These are phyloP conservation scores for Aspergillus panamensis DNA, from an alignment of 495 filamentous ascomycete species.

Conservation along the genomic window DNA sequence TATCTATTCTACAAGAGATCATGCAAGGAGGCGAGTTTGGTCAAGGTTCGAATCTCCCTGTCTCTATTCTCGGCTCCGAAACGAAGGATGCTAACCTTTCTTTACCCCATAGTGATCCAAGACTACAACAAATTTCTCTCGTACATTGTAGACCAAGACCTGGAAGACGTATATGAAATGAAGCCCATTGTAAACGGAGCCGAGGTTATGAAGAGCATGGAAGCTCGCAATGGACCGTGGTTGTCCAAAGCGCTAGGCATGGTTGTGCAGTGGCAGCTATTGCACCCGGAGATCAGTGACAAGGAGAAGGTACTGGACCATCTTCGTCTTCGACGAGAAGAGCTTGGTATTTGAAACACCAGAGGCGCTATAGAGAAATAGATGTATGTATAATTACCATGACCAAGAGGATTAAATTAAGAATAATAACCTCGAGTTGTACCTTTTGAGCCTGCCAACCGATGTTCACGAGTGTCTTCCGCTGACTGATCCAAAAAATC, in stretches of 20 bases:
- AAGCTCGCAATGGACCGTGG: slow-evolving; percentile 69
- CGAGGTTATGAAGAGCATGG: slow-evolving; percentile 58
- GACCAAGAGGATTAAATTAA: background rate
- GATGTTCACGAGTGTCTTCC: background rate
- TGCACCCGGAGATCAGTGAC: slow-evolving; percentile 63
- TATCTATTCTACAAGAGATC: slow-evolving; percentile 65
- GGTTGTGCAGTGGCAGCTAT: slow-evolving; percentile 79
- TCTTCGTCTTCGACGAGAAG: slow-evolving; percentile 49
- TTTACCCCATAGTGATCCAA: slow-evolving; percentile 26
- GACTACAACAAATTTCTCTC: slow-evolving; percentile 47
- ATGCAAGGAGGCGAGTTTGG: slow-evolving; percentile 37
- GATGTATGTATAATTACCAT: background rate
- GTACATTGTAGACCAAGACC: slow-evolving; percentile 38
- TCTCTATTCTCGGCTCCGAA: background rate
- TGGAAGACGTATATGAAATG: slow-evolving; percentile 45
- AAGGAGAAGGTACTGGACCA: slow-evolving; percentile 62
- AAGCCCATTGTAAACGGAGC: slow-evolving; percentile 64
- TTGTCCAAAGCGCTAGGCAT: slow-evolving; percentile 67
- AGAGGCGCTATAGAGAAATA: slow-evolving; percentile 7
- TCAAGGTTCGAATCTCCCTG: slow-evolving; percentile 18
- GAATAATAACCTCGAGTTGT: background rate
- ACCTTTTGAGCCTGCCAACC: background rate
- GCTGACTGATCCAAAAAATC: background rate
- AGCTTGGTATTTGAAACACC: slow-evolving; percentile 49
- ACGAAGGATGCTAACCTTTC: too few species aligned